Evolutionary conservation across 345 rosid species (phyloP), one percentile per base, ranked within the genome.

Genomic region (Eucalyptus curtisii): DNA sequence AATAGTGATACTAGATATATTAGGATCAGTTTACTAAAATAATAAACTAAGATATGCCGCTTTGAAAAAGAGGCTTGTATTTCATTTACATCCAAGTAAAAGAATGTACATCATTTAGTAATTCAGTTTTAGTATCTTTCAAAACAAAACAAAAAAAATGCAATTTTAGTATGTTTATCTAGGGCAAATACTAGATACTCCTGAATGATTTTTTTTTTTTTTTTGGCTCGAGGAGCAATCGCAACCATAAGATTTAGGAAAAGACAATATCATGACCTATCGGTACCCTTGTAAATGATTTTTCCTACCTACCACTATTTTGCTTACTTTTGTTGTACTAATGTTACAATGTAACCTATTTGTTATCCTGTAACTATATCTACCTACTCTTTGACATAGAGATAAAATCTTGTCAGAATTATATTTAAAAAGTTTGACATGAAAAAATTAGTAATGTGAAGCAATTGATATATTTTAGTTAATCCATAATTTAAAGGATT

Each of bases 381-480:
- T 19, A 22, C 7, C 13, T 5, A 40, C 27, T 5, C 4, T 37
- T 76, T 20, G 9, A 8, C 82, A 37, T 0, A 33, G 2, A 37
- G 45, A 76, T 24, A 6, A 76, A 10, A 44, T 76, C 82, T 37
- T 20, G 47, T 59, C 0, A 0, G 66, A 59, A 31, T 52, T 52
- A 27, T 27, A 6, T 61, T 30, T 30, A 0, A 45, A 16, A 16
- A 13, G 61, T 25, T 25, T 0, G 0, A 24, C 13, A 13, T 13
- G n/a, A 61, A 30, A 61, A 30, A 64, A 64, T n/a, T 64, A 14
- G 0, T 64, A 37, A 2, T 37, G 14, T 5, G 7, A 19, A 71
- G 14, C 4, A 37, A 1, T 0, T 37, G 24, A 37, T 37, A 37
- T 71, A 71, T 37, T 3, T 3, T 9, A 33, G 6, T 71, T 33